Percentiles rank a stretch among this genome's conserved stretches.
These are phyloP conservation scores for Saccharum officinarum DNA, from an alignment of 176 grass and related monocot species.

Conservation along the genomic window DNA sequence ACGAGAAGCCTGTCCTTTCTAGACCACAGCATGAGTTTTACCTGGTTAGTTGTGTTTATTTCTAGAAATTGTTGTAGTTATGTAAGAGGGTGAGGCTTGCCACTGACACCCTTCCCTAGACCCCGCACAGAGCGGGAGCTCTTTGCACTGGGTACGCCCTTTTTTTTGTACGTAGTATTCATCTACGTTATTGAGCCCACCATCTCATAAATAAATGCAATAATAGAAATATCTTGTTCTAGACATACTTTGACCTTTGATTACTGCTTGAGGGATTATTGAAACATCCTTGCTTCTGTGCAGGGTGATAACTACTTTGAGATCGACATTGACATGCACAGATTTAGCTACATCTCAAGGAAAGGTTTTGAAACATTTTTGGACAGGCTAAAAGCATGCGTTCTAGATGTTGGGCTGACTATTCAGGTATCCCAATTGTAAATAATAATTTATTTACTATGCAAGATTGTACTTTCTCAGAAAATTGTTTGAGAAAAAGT, in stretches of 20 bases:
- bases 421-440: slow-evolving; percentile 70
- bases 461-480: background rate
- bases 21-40: slow-evolving; percentile 95
- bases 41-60: slow-evolving; percentile 53
- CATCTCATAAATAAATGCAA: slow-evolving; percentile 3
- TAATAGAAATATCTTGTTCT: slow-evolving; percentile 16
- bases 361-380: slow-evolving; percentile 97
- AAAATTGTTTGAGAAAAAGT: background rate
- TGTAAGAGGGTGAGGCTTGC: background rate
- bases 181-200: background rate
- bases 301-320: slow-evolving; percentile 93
- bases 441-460: background rate
- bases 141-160: too few relatives aligned
- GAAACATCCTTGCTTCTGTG: slow-evolving; percentile 37
- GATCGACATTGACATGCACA: slow-evolving; percentile 98
- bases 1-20: slow-evolving; percentile 95
- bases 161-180: background rate
- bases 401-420: slow-evolving; percentile 88
- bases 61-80: background rate
- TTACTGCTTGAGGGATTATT: background rate
- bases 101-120: too few relatives aligned
- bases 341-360: slow-evolving; percentile 97
- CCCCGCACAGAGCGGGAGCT: too few relatives aligned
- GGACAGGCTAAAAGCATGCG: slow-evolving; percentile 84
- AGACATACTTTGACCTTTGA: background rate